A percentile compares a stretch with the other conserved stretches of the same genome.
Conservation (phyloP, 208 protist species). For the Wallacemonas rigidus region DNA sequence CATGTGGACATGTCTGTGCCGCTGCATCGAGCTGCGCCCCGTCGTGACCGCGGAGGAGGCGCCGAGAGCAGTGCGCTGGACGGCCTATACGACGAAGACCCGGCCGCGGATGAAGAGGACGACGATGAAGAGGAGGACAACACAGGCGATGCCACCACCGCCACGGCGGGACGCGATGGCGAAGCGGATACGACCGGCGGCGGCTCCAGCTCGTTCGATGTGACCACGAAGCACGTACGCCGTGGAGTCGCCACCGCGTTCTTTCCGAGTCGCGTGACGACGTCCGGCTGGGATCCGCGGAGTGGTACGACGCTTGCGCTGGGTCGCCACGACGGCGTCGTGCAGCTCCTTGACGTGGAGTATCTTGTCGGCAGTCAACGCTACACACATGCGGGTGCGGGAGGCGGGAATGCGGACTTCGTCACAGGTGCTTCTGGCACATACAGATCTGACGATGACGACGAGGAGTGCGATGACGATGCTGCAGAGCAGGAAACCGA, state of each 20-base stretch:
- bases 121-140: constrained; percentile 13
- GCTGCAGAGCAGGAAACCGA: not conserved
- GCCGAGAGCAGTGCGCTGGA: not conserved
- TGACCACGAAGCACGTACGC: not conserved
- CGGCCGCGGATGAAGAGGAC: constrained; percentile 11
- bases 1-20: not conserved
- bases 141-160: not conserved
- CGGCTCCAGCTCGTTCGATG: constrained; percentile 5
- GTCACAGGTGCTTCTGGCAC: not conserved
- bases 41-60: not conserved
- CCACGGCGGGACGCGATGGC: not conserved
- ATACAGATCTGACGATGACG: constrained; percentile 7
- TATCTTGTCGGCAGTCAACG: constrained; percentile 24
- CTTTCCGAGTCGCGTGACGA: constrained; percentile 26
- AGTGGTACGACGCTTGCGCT: constrained; percentile 59
- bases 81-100: not conserved
- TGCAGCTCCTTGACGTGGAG: constrained; percentile 75
- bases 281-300: constrained; percentile 64
- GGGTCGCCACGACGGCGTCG: constrained; percentile 51
- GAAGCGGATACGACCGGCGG: not conserved
- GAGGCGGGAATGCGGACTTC: not conserved
- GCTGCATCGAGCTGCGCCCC: not conserved
- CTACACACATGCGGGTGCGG: not conserved
- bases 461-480: not conserved
- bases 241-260: not conserved